These are phyloP conservation scores for Annulohypoxylon stygium DNA, from an alignment of 495 filamentous ascomycete genomes.

Conservation along the genomic window DNA sequence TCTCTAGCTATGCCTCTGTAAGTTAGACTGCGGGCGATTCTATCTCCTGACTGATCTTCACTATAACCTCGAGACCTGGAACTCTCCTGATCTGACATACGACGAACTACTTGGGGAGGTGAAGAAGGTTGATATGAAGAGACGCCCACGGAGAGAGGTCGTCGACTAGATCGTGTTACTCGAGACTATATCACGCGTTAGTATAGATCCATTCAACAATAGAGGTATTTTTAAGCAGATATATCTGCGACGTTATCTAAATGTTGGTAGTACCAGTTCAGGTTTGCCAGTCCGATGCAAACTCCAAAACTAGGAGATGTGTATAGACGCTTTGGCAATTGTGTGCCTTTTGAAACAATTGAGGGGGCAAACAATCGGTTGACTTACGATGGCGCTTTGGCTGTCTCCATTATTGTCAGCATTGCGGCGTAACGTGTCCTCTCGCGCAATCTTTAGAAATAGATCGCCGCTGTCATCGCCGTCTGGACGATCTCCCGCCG, in stretches of 20 bases:
- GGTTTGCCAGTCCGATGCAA: neutral
- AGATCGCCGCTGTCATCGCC: conserved; percentile 65
- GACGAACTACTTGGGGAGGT: conserved; percentile 55
- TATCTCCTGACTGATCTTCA: conserved; percentile 50
- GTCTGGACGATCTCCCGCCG: conserved; percentile 56
- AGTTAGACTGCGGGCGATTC: conserved; percentile 46
- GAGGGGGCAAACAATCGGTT: conserved; percentile 22
- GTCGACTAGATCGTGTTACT: conserved; percentile 54
- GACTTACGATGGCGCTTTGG: conserved; percentile 59
- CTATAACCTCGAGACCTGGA: conserved; percentile 50
- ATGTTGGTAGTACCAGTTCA: neutral
- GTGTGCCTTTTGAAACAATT: conserved; percentile 26
- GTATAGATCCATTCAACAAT: conserved; percentile 4
- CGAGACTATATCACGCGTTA: conserved; percentile 54
- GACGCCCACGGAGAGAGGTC: conserved; percentile 61
- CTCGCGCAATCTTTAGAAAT: conserved; percentile 66
- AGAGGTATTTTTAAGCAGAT: neutral
- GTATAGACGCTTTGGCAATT: conserved; percentile 16
- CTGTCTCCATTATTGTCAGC: conserved; percentile 52
- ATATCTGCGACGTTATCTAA: neutral
- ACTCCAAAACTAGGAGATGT: neutral
- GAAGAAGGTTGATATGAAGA: conserved; percentile 56
- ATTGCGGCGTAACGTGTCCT: conserved; percentile 58
- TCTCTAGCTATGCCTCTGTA: conserved; percentile 51
- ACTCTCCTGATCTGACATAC: conserved; percentile 62